phyloP scores from a whole-genome alignment of 2,329 filamentous ascomycete genomes.

The Thielaviopsis punctulata region DNA sequence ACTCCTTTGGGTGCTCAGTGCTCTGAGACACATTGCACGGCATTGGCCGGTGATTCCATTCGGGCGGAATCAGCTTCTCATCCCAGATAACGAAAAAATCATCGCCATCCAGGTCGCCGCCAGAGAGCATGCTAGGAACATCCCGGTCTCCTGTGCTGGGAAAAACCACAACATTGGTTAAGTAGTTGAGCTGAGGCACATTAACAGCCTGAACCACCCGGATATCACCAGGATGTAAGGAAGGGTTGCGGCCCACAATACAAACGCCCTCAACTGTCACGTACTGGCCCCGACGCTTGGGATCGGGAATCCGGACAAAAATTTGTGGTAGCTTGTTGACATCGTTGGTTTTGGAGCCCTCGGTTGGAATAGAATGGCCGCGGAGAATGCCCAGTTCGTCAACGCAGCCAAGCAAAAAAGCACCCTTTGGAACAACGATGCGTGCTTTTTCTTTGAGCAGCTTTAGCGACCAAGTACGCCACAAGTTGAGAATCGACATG shows the following conservation, averaged over 20 bases:
- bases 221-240: constrained; percentile 81
- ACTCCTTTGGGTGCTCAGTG: constrained; percentile 26
- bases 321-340: constrained; percentile 56
- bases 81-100: constrained; percentile 96
- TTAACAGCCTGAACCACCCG: constrained; percentile 76
- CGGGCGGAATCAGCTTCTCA: constrained; percentile 45
- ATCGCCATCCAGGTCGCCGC: constrained; percentile 88
- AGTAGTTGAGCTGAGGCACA: constrained; percentile 50
- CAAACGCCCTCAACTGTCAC: constrained; percentile 65
- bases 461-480: constrained; percentile 80
- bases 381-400: constrained; percentile 66
- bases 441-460: constrained; percentile 83
- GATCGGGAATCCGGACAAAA: constrained; percentile 62
- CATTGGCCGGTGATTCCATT: constrained; percentile 65
- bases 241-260: constrained; percentile 78
- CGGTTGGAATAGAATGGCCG: constrained; percentile 44
- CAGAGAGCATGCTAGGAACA: constrained; percentile 84
- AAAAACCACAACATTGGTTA: constrained; percentile 76
- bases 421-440: constrained; percentile 65
- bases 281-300: constrained; percentile 37
- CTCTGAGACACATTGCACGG: constrained; percentile 29
- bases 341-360: constrained; percentile 25
- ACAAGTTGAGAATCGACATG: constrained; percentile 60
- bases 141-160: constrained; percentile 70
- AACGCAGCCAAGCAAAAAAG: constrained; percentile 73